A percentile compares a stretch with the other conserved stretches of the same genome.
Conservation (phyloP, 345 rosid species). For the Tarenaya hassleriana region DNA sequence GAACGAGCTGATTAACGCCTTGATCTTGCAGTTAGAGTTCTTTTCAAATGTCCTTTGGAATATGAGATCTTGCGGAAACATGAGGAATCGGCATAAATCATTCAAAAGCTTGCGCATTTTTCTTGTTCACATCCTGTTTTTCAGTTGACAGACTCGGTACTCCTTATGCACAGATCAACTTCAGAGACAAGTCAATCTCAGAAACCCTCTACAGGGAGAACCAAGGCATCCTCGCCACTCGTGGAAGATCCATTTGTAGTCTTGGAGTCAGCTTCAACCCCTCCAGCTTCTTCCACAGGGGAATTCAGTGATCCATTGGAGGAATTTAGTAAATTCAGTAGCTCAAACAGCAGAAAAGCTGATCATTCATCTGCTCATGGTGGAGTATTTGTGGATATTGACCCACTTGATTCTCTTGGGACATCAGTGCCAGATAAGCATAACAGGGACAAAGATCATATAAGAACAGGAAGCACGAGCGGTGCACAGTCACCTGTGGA, state of each 20-base stretch:
- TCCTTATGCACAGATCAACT: constrained; percentile 40
- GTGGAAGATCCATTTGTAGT: constrained; percentile 59
- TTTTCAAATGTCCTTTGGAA: background rate
- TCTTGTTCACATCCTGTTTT: background rate
- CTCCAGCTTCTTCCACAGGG: constrained; percentile 33
- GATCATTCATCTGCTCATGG: constrained; percentile 34
- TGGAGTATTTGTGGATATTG: constrained; percentile 55
- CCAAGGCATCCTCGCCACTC: constrained; percentile 34
- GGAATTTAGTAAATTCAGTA: constrained; percentile 38
- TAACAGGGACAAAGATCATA: constrained; percentile 45
- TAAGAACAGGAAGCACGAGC: constrained; percentile 36
- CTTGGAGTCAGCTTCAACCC: constrained; percentile 41
- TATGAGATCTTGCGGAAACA: too few species aligned
- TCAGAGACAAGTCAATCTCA: constrained; percentile 37
- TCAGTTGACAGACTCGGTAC: constrained; percentile 13
- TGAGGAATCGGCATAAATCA: background rate
- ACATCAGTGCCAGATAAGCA: constrained; percentile 44
- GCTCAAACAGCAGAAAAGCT: constrained; percentile 37
- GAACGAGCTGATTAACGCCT: background rate
- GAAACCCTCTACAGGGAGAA: constrained; percentile 34
- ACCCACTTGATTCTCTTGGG: constrained; percentile 57
- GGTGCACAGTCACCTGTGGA: constrained; percentile 36
- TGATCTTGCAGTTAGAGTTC: background rate
- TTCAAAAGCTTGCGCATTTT: background rate
- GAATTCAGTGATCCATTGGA: constrained; percentile 41